Conservation (phyloP, 2,329 filamentous ascomycete species). For the Fusarium lateritium region DNA sequence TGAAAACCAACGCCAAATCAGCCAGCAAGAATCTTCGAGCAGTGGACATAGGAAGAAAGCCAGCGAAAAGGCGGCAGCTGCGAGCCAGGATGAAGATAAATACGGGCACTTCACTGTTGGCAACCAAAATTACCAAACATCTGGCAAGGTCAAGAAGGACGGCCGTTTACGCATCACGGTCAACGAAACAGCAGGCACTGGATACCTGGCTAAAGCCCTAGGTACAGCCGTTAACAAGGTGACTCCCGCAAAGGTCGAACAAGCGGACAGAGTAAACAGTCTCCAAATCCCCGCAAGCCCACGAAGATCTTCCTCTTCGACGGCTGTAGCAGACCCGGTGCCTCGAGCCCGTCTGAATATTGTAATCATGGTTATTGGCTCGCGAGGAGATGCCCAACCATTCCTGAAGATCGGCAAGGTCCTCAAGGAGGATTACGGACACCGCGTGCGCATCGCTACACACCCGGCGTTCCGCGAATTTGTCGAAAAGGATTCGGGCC, state of each 20-base stretch:
- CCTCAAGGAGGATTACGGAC: slow-evolving; percentile 78
- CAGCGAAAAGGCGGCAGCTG: slow-evolving; percentile 6
- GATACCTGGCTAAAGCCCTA: slow-evolving; percentile 81
- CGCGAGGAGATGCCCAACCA: slow-evolving; percentile 84
- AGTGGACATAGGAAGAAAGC: slow-evolving; percentile 13
- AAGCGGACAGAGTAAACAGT: slow-evolving; percentile 11
- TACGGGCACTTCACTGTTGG: slow-evolving; percentile 66
- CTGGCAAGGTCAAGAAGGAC: slow-evolving; percentile 76
- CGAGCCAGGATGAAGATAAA: slow-evolving; percentile 46
- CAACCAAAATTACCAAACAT: slow-evolving; percentile 76
- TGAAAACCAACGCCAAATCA: slow-evolving; percentile 11
- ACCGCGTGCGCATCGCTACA: slow-evolving; percentile 83
- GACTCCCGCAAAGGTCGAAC: slow-evolving; percentile 22
- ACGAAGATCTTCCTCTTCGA: slow-evolving; percentile 52
- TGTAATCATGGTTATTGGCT: slow-evolving; percentile 87
- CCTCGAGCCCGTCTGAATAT: slow-evolving; percentile 76
- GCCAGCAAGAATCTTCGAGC: not conserved
- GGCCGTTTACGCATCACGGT: slow-evolving; percentile 81
- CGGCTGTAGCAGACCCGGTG: slow-evolving; percentile 49
- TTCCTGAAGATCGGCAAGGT: slow-evolving; percentile 83
- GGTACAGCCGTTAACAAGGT: slow-evolving; percentile 71
- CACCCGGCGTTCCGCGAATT: slow-evolving; percentile 85
- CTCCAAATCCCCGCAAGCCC: slow-evolving; percentile 32
- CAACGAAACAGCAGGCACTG: slow-evolving; percentile 77
- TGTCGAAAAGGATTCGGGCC: slow-evolving; percentile 77